phyloP scores from a whole-genome alignment of 176 grass and related monocot genomes.

The Oryza australiensis region DNA sequence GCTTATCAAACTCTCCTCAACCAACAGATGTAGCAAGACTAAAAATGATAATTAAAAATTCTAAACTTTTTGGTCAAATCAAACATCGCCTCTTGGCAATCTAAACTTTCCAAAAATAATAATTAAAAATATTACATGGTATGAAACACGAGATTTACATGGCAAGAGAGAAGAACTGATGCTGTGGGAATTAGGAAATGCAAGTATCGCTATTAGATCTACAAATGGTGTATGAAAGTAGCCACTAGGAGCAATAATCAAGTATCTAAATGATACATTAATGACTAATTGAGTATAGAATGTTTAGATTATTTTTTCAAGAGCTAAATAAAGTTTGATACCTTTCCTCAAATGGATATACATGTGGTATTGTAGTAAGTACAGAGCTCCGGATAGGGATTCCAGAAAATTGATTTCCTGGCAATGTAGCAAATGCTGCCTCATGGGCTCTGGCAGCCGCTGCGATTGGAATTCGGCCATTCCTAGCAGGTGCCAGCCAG shows the following conservation, averaged over 20 bases:
- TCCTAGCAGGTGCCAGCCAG: conserved; percentile 90
- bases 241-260: not conserved
- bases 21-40: too few relatives aligned
- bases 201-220: not conserved
- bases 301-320: not conserved
- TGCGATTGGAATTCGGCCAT: conserved; percentile 69
- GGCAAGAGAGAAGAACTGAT: not conserved
- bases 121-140: not conserved
- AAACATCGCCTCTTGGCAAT: not conserved
- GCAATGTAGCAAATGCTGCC: conserved; percentile 64
- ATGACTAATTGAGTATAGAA: not conserved
- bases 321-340: conserved; percentile 42
- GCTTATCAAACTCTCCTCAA: not conserved
- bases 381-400: conserved; percentile 53
- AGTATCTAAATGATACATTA: not conserved
- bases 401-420: conserved; percentile 45
- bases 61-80: too few relatives aligned
- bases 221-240: not conserved
- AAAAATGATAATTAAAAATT: too few relatives aligned
- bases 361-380: conserved; percentile 85
- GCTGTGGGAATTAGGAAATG: not conserved
- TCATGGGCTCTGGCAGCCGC: conserved; percentile 80
- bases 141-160: not conserved
- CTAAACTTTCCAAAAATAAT: not conserved
- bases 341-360: conserved; percentile 98